Evolutionary conservation across 1,284 basidiomycete genomes (phyloP).

Genomic region (Taiwanofungus camphoratus): DNA sequence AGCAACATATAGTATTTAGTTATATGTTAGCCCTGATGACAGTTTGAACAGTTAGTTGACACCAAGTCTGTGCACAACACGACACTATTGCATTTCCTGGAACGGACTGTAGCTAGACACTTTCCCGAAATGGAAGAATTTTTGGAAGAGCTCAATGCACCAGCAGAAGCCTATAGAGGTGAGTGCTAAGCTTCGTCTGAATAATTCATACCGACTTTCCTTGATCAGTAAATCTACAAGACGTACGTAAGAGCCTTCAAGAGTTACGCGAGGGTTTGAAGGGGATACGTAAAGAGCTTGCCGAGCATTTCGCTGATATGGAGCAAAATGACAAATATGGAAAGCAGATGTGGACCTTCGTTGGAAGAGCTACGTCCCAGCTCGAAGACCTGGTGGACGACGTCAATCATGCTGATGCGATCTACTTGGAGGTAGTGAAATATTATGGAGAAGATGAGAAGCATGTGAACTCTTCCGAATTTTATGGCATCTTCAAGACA

Average conservation of each 20-base stretch:
- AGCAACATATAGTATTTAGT: neutral
- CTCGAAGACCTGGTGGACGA: constrained; percentile 82
- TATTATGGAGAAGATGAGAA: constrained; percentile 93
- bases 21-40: neutral
- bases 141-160: constrained; percentile 83
- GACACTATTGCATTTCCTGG: constrained; percentile 92
- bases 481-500: constrained; percentile 93
- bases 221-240: constrained; percentile 64
- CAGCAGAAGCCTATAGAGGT: constrained; percentile 91
- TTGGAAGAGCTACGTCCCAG: constrained; percentile 66
- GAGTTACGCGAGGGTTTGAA: constrained; percentile 78
- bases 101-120: constrained; percentile 82
- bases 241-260: constrained; percentile 66
- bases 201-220: constrained; percentile 5
- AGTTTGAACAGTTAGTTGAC: constrained; percentile 78
- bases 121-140: constrained; percentile 89
- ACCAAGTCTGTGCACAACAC: constrained; percentile 94
- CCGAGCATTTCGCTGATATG: constrained; percentile 71
- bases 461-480: constrained; percentile 76
- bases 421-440: constrained; percentile 75
- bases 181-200: constrained; percentile 1
- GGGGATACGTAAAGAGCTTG: constrained; percentile 71
- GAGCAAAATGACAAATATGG: constrained; percentile 74
- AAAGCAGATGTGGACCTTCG: constrained; percentile 86
- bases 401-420: constrained; percentile 76